A percentile compares a stretch with the other conserved stretches of the same genome.
Conservation (phyloP, 1,284 basidiomycete species). For the Moesziomyces sp. region DNA sequence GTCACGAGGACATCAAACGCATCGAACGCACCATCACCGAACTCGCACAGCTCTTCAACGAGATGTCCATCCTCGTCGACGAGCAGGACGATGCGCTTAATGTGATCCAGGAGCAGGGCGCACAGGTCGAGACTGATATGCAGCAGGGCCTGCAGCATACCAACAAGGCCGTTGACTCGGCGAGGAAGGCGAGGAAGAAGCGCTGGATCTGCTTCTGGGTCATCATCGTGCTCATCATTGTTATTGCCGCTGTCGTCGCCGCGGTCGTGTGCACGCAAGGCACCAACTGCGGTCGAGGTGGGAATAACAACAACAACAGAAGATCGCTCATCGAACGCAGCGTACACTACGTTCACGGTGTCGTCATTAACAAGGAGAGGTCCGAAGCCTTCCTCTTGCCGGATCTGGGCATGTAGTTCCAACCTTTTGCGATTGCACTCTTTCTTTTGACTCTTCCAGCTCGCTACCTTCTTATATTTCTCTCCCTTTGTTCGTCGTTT, state of each 20-base stretch:
- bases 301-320: no score
- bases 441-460: neutral
- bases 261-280: no score
- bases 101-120: constrained; percentile 60
- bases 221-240: constrained; percentile 54
- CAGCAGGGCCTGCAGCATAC: constrained; percentile 70
- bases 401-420: constrained; percentile 16
- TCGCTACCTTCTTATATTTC: neutral
- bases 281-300: no score
- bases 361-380: constrained; percentile 22
- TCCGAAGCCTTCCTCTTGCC: constrained; percentile 26
- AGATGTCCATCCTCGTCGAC: constrained; percentile 70
- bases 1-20: constrained; percentile 86
- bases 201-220: constrained; percentile 67
- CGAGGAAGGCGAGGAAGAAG: constrained; percentile 80
- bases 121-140: constrained; percentile 63
- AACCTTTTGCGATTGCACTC: neutral
- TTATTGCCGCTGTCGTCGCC: constrained; percentile 53
- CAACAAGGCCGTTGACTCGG: constrained; percentile 78
- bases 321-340: constrained; percentile 23
- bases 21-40: constrained; percentile 89
- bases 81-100: constrained; percentile 67
- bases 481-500: neutral
- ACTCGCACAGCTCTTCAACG: constrained; percentile 86
- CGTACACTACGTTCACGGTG: constrained; percentile 14